A percentile compares a stretch with the other conserved stretches of the same genome.
Evolutionary conservation across 257 asterid genomes (phyloP).

Genomic region (Cinchona pubescens): DNA sequence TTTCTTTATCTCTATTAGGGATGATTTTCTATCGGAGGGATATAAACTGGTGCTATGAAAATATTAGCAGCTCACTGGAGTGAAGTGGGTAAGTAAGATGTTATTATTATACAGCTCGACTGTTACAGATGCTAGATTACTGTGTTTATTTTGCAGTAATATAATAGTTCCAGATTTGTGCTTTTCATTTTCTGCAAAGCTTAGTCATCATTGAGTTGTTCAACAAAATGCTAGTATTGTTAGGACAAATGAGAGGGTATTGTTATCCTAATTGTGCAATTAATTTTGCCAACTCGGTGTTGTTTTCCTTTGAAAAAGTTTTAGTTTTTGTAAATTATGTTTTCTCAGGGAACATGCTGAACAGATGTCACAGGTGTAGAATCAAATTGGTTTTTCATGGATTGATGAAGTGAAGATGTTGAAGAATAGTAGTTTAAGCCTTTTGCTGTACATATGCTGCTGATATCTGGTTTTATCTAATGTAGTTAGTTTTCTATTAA

Average conservation of each 20-base stretch:
- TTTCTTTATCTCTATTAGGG: conserved; percentile 1
- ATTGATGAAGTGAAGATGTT: not conserved
- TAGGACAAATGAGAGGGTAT: not conserved
- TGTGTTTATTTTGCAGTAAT: not conserved
- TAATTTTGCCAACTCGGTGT: not conserved
- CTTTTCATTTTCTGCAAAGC: not conserved
- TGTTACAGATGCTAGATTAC: not conserved
- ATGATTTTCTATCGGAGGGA: conserved; percentile 26
- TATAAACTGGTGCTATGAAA: conserved; percentile 19
- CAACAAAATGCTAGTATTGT: not conserved
- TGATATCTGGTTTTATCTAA: not conserved
- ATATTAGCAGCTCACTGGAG: not conserved
- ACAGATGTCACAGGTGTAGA: not conserved
- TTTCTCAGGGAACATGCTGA: conserved; percentile 7
- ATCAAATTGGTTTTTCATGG: not conserved
- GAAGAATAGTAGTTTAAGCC: not conserved
- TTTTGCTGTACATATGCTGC: not conserved
- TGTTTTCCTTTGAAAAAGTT: conserved; percentile 6
- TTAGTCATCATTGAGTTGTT: not conserved
- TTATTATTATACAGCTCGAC: not conserved
- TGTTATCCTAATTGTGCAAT: not conserved
- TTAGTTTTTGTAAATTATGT: not conserved
- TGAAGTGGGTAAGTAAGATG: not conserved
- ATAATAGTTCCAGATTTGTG: too few species aligned
- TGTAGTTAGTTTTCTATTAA: not conserved